These are phyloP conservation scores for Thermochaetoides thermophila DNA, from an alignment of 495 filamentous ascomycete species.

Conservation along the genomic window DNA sequence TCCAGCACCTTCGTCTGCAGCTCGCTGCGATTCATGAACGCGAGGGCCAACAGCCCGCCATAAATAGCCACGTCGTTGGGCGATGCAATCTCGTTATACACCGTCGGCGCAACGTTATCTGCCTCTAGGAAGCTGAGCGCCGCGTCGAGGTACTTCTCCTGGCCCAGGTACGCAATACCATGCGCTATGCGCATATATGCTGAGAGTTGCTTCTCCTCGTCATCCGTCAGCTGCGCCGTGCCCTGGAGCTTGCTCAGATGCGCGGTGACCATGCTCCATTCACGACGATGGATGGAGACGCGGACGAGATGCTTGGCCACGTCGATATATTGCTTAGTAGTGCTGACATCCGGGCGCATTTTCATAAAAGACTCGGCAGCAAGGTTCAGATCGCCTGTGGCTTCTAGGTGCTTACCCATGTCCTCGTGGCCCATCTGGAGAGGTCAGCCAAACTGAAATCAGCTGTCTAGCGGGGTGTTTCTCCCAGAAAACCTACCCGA, in stretches of 20 bases:
- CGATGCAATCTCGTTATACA: conserved; percentile 58
- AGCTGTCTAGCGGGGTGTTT: background rate
- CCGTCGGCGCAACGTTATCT: conserved; percentile 33
- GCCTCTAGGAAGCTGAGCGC: conserved; percentile 55
- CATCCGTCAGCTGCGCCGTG: conserved; percentile 32
- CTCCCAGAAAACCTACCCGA: conserved; percentile 39
- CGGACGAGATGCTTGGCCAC: conserved; percentile 28
- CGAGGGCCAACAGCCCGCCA: conserved; percentile 78
- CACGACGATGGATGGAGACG: conserved; percentile 28
- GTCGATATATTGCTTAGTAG: conserved; percentile 28
- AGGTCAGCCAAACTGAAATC: background rate
- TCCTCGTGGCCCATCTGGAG: conserved; percentile 33
- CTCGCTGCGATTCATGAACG: conserved; percentile 67
- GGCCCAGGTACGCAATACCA: conserved; percentile 58
- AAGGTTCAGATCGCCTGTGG: conserved; percentile 24
- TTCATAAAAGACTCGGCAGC: conserved; percentile 28
- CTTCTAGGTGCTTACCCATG: conserved; percentile 31
- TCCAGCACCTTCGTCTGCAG: conserved; percentile 67
- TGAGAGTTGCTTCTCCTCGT: conserved; percentile 43
- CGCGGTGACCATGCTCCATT: conserved; percentile 40
- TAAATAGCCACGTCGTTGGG: conserved; percentile 87
- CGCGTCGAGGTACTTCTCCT: conserved; percentile 52
- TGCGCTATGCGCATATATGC: conserved; percentile 51
- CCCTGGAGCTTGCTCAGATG: conserved; percentile 57
- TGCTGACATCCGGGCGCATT: conserved; percentile 34